Conservation (phyloP, 495 filamentous ascomycete genomes). For the Podospora pseudoanserina region DNA sequence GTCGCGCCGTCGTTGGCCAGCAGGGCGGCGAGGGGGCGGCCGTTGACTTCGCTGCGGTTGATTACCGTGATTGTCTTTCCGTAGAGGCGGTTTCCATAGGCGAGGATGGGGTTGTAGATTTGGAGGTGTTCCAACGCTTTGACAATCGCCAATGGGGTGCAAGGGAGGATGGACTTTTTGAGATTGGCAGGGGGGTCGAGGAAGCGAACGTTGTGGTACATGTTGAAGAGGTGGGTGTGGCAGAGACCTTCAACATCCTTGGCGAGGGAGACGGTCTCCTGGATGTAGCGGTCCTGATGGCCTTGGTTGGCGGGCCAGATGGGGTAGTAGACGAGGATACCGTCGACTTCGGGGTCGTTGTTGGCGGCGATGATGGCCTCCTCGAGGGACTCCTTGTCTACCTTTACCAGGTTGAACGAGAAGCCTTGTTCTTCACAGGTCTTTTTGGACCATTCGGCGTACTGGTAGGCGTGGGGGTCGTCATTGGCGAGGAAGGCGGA, state of each 20-base stretch:
- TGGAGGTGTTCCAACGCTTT: constrained; percentile 94
- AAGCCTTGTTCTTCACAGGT: constrained; percentile 93
- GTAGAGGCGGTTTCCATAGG: constrained; percentile 87
- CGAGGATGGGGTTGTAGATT: constrained; percentile 94
- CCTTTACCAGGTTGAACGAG: constrained; percentile 73
- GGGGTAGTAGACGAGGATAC: constrained; percentile 97
- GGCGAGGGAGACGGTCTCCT: constrained; percentile 81
- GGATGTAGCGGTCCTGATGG: constrained; percentile 84
- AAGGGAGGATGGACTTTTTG: constrained; percentile 89
- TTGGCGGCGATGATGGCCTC: constrained; percentile 81
- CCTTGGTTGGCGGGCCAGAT: constrained; percentile 69
- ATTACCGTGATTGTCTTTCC: constrained; percentile 91
- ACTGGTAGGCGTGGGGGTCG: constrained; percentile 86
- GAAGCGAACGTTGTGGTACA: constrained; percentile 98
- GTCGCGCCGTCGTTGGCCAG: constrained; percentile 93
- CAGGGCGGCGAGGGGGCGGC: constrained; percentile 87
- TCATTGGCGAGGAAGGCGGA: constrained; percentile 89
- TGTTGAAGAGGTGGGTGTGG: constrained; percentile 94
- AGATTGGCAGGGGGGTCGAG: constrained; percentile 70
- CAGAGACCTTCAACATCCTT: constrained; percentile 97
- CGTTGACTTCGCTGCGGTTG: constrained; percentile 93
- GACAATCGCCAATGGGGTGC: constrained; percentile 90
- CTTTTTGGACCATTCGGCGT: constrained; percentile 96
- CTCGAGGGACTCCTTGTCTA: constrained; percentile 84
- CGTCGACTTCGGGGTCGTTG: constrained; percentile 69